Base-by-base conservation (phyloP, 768 basidiomycete genomes). In the Naganishia kalamii region DNA sequence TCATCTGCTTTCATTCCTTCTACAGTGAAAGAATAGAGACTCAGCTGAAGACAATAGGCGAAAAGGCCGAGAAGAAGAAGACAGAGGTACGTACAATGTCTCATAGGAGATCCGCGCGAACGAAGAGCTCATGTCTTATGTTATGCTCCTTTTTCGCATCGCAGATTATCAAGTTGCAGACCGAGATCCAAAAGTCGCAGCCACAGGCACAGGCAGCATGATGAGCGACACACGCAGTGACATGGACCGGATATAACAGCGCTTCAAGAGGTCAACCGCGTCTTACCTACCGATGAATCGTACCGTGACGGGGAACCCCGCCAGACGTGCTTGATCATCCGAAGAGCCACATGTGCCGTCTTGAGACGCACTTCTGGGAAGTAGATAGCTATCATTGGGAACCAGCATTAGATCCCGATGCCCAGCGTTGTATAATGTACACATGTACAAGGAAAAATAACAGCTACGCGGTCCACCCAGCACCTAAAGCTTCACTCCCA, bases 31-130 rank as follows among this genome's bases (percentile, higher is more conserved):
- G 91, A 25, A 85, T 91, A 1, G 93, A 96, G 77, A 76, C 72
- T 8, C 89, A 90, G 75, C 81, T 97, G 49, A 87, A 89, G 73
- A 90, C 93, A 3, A 80, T 87, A 27, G 85, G 87, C 69, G 82
- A 82, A 32, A 88, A 86, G 71, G 82, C 86, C 61, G 90, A 92
- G 70, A 86, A 85, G 74, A 91, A 89, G 80, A 92, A 88, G 79
- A 72, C 79, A 40, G 90, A 96, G 84, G 93, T 89, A 60, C 62
- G 80, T 72, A 25, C 23, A 19, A 37, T 3, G 3, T 25, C 4
- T 17, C 12, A 49, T 41, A 6, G 7, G 15, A 12, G 11, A 52
- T 32, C 7, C 19, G 3, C 13, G 37, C 19, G 21, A 41, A 2
- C 23, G 25, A 1, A 3, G 4, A 6, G 17, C 11, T 40, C 21